A percentile compares a stretch with the other conserved stretches of the same genome.
Evolutionary conservation across 257 asterid genomes (phyloP).

Genomic region (Eucommia ulmoides): DNA sequence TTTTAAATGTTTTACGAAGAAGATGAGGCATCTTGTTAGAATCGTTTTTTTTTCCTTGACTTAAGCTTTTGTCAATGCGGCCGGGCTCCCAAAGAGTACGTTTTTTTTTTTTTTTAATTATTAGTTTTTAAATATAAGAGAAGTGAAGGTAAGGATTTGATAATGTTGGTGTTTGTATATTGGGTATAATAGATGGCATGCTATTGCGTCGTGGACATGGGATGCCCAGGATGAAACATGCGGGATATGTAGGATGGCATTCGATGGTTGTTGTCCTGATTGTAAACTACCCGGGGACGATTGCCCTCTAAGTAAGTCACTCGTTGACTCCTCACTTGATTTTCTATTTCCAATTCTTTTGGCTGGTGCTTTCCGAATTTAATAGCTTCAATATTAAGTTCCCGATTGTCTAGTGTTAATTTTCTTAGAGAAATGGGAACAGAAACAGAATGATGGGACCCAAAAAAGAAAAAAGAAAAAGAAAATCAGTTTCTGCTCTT

Average conservation of each 20-base stretch:
- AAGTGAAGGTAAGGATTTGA: constrained; percentile 1
- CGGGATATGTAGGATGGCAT: constrained; percentile 87
- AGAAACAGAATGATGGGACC: no score
- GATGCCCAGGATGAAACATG: constrained; percentile 95
- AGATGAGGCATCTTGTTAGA: neutral
- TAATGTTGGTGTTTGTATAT: neutral
- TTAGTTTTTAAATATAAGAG: neutral
- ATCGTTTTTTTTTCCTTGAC: constrained; percentile 31
- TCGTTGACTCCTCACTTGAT: no score
- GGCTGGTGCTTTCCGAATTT: no score
- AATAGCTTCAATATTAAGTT: no score
- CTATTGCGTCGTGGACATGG: constrained; percentile 96
- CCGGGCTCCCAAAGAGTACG: constrained; percentile 48
- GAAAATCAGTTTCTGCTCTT: no score
- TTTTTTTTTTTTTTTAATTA: constrained; percentile 6
- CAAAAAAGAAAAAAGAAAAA: no score
- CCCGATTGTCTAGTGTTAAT: no score
- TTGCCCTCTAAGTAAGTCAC: constrained; percentile 67
- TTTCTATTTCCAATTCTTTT: no score
- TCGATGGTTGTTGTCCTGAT: constrained; percentile 89
- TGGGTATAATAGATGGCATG: constrained; percentile 53
- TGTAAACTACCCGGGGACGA: constrained; percentile 90
- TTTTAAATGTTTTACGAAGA: neutral
- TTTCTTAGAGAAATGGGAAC: no score
- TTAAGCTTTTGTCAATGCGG: constrained; percentile 11